Percentiles rank a stretch among this genome's conserved stretches.
Evolutionary conservation across 495 filamentous ascomycete species (phyloP).

Genomic region (Podospora didyma): DNA sequence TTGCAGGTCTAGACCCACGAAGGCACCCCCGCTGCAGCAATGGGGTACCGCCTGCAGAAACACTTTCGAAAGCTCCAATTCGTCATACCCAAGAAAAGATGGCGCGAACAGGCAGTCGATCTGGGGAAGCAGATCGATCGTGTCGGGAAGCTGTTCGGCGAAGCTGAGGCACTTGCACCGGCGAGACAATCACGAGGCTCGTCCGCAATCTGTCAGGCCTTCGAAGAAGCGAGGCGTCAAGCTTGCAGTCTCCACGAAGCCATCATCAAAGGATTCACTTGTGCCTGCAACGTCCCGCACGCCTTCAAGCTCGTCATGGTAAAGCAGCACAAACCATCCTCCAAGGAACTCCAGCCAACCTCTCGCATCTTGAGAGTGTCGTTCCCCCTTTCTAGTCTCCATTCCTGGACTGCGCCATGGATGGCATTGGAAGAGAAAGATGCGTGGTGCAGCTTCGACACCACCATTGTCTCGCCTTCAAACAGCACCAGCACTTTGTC

Average conservation of each 20-base stretch:
- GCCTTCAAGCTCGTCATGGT: not conserved
- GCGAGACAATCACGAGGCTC: not conserved
- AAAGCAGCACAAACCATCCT: not conserved
- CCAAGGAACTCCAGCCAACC: not conserved
- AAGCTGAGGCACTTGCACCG: not conserved
- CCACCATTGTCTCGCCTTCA: not conserved
- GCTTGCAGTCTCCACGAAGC: not conserved
- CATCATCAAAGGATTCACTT: not conserved
- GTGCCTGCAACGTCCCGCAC: not conserved
- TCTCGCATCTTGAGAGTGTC: not conserved
- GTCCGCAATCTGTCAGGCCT: not conserved
- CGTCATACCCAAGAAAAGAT: not conserved
- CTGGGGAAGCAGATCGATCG: constrained; percentile 2
- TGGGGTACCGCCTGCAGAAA: not conserved
- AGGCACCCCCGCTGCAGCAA: not conserved
- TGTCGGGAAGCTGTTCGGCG: not conserved
- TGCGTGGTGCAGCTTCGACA: not conserved
- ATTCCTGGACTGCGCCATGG: not conserved
- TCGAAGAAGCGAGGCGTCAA: not conserved
- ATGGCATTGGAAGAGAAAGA: not conserved
- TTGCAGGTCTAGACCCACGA: not conserved
- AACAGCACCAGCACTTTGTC: not conserved
- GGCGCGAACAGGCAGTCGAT: not conserved
- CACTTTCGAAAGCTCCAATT: not conserved
- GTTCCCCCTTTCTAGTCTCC: not conserved